Percentiles rank a stretch among this genome's conserved stretches.
These are phyloP conservation scores for Pseudocercospora vitis DNA, from an alignment of 2,329 filamentous ascomycete genomes.

Conservation along the genomic window DNA sequence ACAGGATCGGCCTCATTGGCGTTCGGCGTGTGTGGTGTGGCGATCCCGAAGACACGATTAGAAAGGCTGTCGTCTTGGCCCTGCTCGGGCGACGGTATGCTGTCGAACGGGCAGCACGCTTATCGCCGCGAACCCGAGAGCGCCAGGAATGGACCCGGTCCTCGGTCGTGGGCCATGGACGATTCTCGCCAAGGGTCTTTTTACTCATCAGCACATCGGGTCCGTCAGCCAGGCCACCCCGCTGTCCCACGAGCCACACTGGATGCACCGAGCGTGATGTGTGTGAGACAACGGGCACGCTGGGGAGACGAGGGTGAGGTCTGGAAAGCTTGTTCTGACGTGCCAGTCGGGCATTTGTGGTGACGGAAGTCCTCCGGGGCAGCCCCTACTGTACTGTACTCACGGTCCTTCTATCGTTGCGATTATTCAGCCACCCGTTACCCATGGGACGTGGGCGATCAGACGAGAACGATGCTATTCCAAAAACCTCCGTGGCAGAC, in stretches of 20 bases:
- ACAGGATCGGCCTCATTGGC: slow-evolving; percentile 13
- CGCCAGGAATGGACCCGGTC: slow-evolving; percentile 6
- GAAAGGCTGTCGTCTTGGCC: slow-evolving; percentile 19
- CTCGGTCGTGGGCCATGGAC: too few relatives aligned
- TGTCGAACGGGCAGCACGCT: background rate
- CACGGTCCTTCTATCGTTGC: too few relatives aligned
- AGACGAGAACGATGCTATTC: too few relatives aligned
- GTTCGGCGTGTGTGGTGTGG: slow-evolving; percentile 18
- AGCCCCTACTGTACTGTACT: too few relatives aligned
- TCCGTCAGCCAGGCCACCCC: background rate
- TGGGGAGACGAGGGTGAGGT: background rate
- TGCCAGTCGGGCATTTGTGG: too few relatives aligned
- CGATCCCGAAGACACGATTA: slow-evolving; percentile 15
- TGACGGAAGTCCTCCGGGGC: too few relatives aligned
- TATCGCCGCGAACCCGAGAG: slow-evolving; percentile 9
- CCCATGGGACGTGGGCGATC: too few relatives aligned
- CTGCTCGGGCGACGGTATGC: background rate
- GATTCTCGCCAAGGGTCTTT: background rate
- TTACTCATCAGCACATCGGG: background rate
- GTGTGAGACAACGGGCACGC: slow-evolving; percentile 11
- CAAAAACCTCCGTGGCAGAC: slow-evolving; percentile 3
- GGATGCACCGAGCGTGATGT: too few relatives aligned
- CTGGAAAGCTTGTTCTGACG: slow-evolving; percentile 13
- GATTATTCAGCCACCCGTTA: too few relatives aligned
- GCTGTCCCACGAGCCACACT: background rate